Percentiles rank a stretch among this genome's conserved stretches.
These are phyloP conservation scores for Leccinum broughii DNA, from an alignment of 768 basidiomycete species.

Conservation along the genomic window DNA sequence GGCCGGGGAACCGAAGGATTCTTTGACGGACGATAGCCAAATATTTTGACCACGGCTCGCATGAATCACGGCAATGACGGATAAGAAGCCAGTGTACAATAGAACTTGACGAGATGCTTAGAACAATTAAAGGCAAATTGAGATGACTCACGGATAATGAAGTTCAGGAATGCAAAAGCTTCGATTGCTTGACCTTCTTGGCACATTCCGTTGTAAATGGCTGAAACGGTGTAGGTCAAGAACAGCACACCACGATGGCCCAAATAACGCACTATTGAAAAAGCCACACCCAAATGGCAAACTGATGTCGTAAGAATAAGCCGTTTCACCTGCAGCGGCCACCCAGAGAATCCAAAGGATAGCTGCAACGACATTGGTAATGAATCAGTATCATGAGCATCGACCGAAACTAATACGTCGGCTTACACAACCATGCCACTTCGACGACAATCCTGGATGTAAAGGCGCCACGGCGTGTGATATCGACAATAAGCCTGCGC, in stretches of 20 bases:
- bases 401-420: background rate
- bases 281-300: slow-evolving; percentile 17
- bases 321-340: slow-evolving; percentile 34
- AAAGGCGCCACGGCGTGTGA: slow-evolving; percentile 36
- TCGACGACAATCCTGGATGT: slow-evolving; percentile 42
- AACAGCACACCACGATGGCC: background rate
- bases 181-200: slow-evolving; percentile 32
- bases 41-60: slow-evolving; percentile 29
- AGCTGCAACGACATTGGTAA: slow-evolving; percentile 17
- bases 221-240: slow-evolving; percentile 13
- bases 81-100: slow-evolving; percentile 30
- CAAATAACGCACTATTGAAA: slow-evolving; percentile 4
- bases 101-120: slow-evolving; percentile 29
- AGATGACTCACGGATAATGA: slow-evolving; percentile 32
- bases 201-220: slow-evolving; percentile 20
- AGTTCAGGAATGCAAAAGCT: slow-evolving; percentile 40
- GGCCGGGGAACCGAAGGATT: slow-evolving; percentile 21
- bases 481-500: slow-evolving; percentile 38
- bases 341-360: slow-evolving; percentile 43
- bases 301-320: background rate
- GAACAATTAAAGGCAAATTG: background rate
- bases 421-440: slow-evolving; percentile 38
- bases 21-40: slow-evolving; percentile 37
- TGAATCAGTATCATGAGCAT: background rate
- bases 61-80: slow-evolving; percentile 28